These are phyloP conservation scores for Plicaturopsis crispa DNA, from an alignment of 768 basidiomycete genomes.

Conservation along the genomic window DNA sequence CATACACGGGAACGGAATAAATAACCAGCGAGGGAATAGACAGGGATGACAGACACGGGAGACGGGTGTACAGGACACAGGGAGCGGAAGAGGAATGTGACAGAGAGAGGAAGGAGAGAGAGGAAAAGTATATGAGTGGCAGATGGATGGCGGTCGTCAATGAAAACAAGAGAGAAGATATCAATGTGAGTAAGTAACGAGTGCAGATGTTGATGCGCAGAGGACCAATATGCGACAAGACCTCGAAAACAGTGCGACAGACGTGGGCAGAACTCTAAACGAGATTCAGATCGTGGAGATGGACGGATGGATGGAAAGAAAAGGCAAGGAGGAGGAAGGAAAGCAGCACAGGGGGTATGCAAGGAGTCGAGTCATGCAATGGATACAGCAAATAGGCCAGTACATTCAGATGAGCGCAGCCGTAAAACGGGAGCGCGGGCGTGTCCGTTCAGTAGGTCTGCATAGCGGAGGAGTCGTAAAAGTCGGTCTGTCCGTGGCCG, in stretches of 20 bases:
- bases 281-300: not conserved
- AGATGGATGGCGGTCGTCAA: too few species aligned
- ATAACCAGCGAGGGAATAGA: constrained; percentile 11
- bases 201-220: not conserved
- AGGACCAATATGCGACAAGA: constrained; percentile 5
- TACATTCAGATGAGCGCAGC: not conserved
- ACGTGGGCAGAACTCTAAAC: not conserved
- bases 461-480: constrained; percentile 29
- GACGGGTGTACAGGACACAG: too few species aligned
- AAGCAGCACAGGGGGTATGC: not conserved
- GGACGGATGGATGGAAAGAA: constrained; percentile 1
- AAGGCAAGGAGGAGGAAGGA: not conserved
- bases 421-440: not conserved
- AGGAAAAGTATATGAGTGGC: too few species aligned
- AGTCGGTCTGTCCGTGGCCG: constrained; percentile 21
- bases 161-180: too few species aligned
- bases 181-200: constrained; percentile 2
- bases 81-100: too few species aligned
- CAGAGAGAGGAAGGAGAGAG: constrained; percentile 3
- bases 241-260: constrained; percentile 6
- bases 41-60: constrained; percentile 1
- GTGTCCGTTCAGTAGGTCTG: constrained; percentile 19
- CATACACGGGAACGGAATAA: constrained; percentile 19
- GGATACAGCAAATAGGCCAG: not conserved
- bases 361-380: not conserved